phyloP scores from a whole-genome alignment of 305 asterid genomes.

The Galium porrigens region DNA sequence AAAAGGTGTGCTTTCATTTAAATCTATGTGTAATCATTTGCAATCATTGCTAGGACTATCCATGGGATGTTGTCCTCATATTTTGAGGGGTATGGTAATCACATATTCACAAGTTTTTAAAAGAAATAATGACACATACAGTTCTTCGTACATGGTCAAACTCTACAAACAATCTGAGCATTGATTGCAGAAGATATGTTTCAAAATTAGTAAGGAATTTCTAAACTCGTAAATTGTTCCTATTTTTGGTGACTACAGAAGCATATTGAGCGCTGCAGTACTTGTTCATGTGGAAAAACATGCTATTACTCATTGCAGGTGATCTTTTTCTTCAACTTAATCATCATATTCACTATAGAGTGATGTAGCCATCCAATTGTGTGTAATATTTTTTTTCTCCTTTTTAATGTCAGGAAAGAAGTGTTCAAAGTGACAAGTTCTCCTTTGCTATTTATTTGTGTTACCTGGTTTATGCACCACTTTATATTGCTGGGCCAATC shows the following conservation, averaged over 20 bases:
- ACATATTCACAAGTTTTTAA: too few species aligned
- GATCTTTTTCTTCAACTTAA: constrained; percentile 15
- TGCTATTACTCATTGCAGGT: constrained; percentile 89
- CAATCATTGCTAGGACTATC: background rate
- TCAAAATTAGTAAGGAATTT: too few species aligned
- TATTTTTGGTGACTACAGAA: background rate
- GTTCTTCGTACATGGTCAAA: background rate
- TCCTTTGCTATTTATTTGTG: constrained; percentile 65
- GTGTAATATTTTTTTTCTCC: constrained; percentile 9
- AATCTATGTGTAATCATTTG: background rate
- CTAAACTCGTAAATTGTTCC: background rate
- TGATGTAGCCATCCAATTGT: constrained; percentile 2
- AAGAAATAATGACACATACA: too few species aligned
- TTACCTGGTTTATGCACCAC: constrained; percentile 86
- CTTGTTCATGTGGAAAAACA: constrained; percentile 66
- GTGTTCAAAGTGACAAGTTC: constrained; percentile 47
- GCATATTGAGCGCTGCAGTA: constrained; percentile 32
- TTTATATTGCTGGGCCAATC: constrained; percentile 94
- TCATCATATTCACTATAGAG: background rate
- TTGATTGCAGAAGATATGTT: background rate
- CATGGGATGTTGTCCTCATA: background rate
- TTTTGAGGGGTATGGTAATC: too few species aligned
- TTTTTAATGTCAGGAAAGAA: constrained; percentile 51
- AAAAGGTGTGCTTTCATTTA: constrained; percentile 37
- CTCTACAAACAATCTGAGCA: background rate